Evolutionary conservation across 2,329 filamentous ascomycete genomes (phyloP).

Genomic region (Sarocladiaceae sp.): DNA sequence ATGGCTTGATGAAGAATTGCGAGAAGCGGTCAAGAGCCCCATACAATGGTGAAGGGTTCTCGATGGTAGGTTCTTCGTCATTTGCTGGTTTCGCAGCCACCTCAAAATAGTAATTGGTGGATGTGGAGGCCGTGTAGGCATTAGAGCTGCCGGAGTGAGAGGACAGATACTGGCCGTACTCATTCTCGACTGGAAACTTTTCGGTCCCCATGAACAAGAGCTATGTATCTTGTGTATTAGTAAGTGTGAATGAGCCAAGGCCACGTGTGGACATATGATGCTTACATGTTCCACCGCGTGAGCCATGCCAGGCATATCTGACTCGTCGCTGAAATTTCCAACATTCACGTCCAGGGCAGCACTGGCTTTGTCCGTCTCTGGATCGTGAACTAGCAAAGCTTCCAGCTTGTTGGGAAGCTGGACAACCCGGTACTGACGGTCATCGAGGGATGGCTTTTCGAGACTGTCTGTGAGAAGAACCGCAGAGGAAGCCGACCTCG

Average conservation of each 20-base stretch:
- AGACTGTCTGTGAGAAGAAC: slow-evolving; percentile 61
- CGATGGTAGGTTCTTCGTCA: slow-evolving; percentile 48
- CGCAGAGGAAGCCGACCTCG: slow-evolving; percentile 25
- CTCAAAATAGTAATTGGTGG: slow-evolving; percentile 98
- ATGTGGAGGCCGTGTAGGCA: slow-evolving; percentile 88
- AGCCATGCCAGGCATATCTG: slow-evolving; percentile 89
- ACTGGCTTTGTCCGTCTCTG: slow-evolving; percentile 93
- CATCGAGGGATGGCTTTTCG: slow-evolving; percentile 80
- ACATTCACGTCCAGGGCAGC: slow-evolving; percentile 94
- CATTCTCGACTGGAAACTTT: slow-evolving; percentile 95
- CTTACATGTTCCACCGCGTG: slow-evolving; percentile 88
- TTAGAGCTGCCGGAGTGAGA: slow-evolving; percentile 90
- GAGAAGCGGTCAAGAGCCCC: slow-evolving; percentile 88
- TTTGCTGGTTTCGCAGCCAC: slow-evolving; percentile 75
- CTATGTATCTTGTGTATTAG: slow-evolving; percentile 28
- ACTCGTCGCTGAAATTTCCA: slow-evolving; percentile 88
- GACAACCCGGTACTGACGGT: slow-evolving; percentile 84
- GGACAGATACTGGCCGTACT: slow-evolving; percentile 89
- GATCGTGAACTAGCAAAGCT: slow-evolving; percentile 87
- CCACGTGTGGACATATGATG: slow-evolving; percentile 16
- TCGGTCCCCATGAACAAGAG: slow-evolving; percentile 97
- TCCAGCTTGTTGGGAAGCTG: slow-evolving; percentile 82
- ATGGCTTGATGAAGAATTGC: slow-evolving; percentile 86
- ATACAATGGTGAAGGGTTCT: slow-evolving; percentile 60
- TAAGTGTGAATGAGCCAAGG: slow-evolving; percentile 13